These are phyloP conservation scores for Allium fistulosum DNA, from an alignment of 106 monocot genomes.

Conservation along the genomic window DNA sequence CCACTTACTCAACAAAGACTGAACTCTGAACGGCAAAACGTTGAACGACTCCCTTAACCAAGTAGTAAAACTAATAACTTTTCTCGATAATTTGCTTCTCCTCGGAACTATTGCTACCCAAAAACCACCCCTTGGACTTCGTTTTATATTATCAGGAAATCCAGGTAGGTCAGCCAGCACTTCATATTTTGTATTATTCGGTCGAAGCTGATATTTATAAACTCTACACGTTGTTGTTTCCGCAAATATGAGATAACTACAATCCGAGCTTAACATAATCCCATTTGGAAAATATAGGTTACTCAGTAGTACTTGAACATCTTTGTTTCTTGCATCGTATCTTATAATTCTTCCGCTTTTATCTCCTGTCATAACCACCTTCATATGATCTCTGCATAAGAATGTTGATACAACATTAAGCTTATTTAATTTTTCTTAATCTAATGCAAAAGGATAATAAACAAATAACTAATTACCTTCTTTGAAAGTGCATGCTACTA, in stretches of 20 bases:
- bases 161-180: slow-evolving; percentile 38
- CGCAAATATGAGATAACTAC: slow-evolving; percentile 37
- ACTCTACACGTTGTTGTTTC: slow-evolving; percentile 49
- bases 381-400: slow-evolving; percentile 12
- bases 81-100: slow-evolving; percentile 12
- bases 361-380: slow-evolving; percentile 34
- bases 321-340: slow-evolving; percentile 33
- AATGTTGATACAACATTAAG: not conserved
- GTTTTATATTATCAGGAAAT: slow-evolving; percentile 74
- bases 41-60: not conserved
- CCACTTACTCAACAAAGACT: not conserved
- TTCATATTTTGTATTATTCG: slow-evolving; percentile 6
- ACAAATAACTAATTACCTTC: slow-evolving; percentile 31
- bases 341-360: slow-evolving; percentile 57
- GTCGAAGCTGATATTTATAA: slow-evolving; percentile 40
- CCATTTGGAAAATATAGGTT: slow-evolving; percentile 60
- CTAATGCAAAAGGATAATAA: not conserved
- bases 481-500: slow-evolving; percentile 42
- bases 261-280: slow-evolving; percentile 35
- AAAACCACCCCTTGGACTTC: slow-evolving; percentile 40
- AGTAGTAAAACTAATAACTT: slow-evolving; percentile 18
- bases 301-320: slow-evolving; percentile 31
- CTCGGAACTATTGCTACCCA: slow-evolving; percentile 55
- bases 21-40: not conserved
- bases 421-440: not conserved